Evolutionary conservation across 1,139 yeast genomes (phyloP), one percentile per base, ranked within the genome.

Genomic region (Taiozyma sp.): DNA sequence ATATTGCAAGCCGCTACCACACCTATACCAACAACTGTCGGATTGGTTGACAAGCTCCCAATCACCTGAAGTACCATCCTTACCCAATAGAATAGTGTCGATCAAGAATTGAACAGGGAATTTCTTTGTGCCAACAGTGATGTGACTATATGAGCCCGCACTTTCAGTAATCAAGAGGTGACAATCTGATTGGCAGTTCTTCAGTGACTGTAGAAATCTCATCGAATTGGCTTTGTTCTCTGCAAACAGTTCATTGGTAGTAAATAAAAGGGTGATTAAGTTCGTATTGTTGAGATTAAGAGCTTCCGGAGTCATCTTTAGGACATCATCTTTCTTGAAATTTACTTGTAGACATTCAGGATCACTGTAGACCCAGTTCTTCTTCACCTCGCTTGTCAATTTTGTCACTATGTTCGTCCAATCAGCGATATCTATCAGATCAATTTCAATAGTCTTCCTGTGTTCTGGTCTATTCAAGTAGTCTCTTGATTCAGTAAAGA

Each of bases 71-170:
- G 65, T 58, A 0, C 78, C 78, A 73, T 66, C 67, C 57, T 74
- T 81, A 0, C 90, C 90, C 38, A 80, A 70, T 39, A 90, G 69
- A 1, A 88, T 75, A 47, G 86, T 87, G 63, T 90, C 96, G 9
- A 90, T 74, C 47, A 90, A 72, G 60, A 86, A 88, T 59, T 88
- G 92, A 2, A 90, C 85, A 0, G 97, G 97, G 69, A 90, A 90
- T 57, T 73, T 79, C 63, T 84, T 87, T 30, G 80, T 69, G 1
- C 96, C 96, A 39, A 90, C 76, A 2, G 82, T 78, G 44, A 90
- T 86, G 62, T 88, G 85, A 1, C 96, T 87, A 66, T 84, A 90
- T 4, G 96, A 87, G 0, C 97, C 97, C 0, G 97, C 97, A 69
- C 95, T 85, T 63, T 90, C 97, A 1, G 89, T 82, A 41, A 90